Evolutionary conservation across 1,139 yeast genomes (phyloP).

Genomic region (Saccharomyces hybrid): DNA sequence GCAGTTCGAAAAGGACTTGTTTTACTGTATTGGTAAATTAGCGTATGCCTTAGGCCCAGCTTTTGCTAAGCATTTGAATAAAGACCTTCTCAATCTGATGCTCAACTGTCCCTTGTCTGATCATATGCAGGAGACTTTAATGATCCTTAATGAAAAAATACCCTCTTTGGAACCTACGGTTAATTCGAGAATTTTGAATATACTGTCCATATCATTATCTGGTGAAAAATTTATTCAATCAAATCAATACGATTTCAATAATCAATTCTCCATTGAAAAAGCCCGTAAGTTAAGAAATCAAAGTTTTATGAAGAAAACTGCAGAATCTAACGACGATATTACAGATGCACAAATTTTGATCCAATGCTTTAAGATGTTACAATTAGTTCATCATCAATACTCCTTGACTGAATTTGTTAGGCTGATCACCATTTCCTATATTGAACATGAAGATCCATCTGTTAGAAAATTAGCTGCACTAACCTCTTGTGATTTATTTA

Average conservation of each 20-base stretch:
- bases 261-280: constrained; percentile 49
- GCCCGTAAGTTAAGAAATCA: constrained; percentile 75
- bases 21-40: constrained; percentile 80
- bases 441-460: constrained; percentile 69
- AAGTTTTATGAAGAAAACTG: constrained; percentile 56
- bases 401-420: constrained; percentile 83
- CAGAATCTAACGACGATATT: constrained; percentile 29
- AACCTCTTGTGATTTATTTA: constrained; percentile 72
- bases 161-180: constrained; percentile 75
- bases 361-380: constrained; percentile 49
- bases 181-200: constrained; percentile 61
- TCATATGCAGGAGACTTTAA: constrained; percentile 68
- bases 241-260: constrained; percentile 69
- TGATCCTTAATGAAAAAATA: constrained; percentile 58
- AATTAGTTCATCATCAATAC: constrained; percentile 65
- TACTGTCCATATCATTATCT: constrained; percentile 66
- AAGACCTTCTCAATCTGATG: constrained; percentile 72
- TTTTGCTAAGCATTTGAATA: constrained; percentile 76
- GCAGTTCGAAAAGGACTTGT: constrained; percentile 80
- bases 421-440: constrained; percentile 69
- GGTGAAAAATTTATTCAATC: constrained; percentile 81
- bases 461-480: constrained; percentile 82
- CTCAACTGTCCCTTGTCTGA: constrained; percentile 76
- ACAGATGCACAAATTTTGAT: constrained; percentile 29
- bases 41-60: constrained; percentile 93